A percentile compares a stretch with the other conserved stretches of the same genome.
These are phyloP conservation scores for Inga oerstediana DNA, from an alignment of 306 rosid species.

Conservation along the genomic window DNA sequence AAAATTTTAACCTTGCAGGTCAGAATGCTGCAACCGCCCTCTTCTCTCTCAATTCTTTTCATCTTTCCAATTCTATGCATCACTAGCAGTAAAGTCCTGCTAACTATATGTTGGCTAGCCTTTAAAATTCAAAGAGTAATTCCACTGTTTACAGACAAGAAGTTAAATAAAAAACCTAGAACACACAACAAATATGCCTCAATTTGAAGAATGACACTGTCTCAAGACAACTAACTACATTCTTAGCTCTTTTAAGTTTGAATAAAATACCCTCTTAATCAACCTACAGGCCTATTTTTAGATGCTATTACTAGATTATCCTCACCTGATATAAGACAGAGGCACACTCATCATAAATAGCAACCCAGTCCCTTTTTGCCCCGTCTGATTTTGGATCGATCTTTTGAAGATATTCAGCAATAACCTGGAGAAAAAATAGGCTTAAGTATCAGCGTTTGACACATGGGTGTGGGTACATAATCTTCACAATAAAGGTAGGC, in stretches of 20 bases:
- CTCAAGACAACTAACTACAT: conserved; percentile 6
- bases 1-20: background rate
- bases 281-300: conserved; percentile 19
- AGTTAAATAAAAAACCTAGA: conserved; percentile 18
- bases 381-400: conserved; percentile 98
- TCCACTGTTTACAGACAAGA: conserved; percentile 2
- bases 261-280: conserved; percentile 10
- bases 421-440: conserved; percentile 62
- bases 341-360: conserved; percentile 99
- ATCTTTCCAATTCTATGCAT: background rate
- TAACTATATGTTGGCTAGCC: background rate
- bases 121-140: conserved; percentile 10
- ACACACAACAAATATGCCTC: conserved; percentile 18
- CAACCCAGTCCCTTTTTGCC: conserved; percentile 99
- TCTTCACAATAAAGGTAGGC: conserved; percentile 7
- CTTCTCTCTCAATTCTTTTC: background rate
- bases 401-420: conserved; percentile 97
- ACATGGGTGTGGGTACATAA: background rate
- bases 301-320: conserved; percentile 13
- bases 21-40: background rate
- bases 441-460: conserved; percentile 22
- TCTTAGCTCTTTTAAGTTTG: conserved; percentile 5
- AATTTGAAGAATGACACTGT: conserved; percentile 27
- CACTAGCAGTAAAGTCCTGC: background rate
- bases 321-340: conserved; percentile 87